phyloP scores from a whole-genome alignment of 2,329 filamentous ascomycete species.

The Fusarium keratoplasticum region DNA sequence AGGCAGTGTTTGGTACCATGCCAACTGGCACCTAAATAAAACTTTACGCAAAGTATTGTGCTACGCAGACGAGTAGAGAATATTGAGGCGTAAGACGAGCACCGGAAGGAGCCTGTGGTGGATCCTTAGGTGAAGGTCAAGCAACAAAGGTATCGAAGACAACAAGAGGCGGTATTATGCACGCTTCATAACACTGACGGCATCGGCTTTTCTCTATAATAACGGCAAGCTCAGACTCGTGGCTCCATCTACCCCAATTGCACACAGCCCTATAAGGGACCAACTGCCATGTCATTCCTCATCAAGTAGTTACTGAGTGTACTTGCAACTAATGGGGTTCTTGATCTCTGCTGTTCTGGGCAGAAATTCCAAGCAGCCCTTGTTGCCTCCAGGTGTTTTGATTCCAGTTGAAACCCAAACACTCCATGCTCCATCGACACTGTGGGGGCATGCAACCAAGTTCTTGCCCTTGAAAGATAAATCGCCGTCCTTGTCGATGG shows the following conservation, averaged over 20 bases:
- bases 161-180: neutral
- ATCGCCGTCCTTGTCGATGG: conserved; percentile 54
- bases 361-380: conserved; percentile 51
- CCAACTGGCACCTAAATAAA: neutral
- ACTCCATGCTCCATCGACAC: conserved; percentile 59
- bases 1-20: neutral
- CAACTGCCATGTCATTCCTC: neutral
- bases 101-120: neutral
- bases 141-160: neutral
- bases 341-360: conserved; percentile 42
- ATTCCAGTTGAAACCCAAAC: conserved; percentile 49
- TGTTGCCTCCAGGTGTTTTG: conserved; percentile 48
- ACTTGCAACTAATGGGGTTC: conserved; percentile 49
- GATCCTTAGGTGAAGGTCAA: neutral
- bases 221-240: neutral
- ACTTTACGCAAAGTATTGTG: neutral
- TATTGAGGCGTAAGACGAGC: neutral
- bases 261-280: neutral
- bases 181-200: neutral
- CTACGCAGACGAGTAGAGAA: neutral
- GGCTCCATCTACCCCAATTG: neutral
- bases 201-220: neutral
- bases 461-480: conserved; percentile 58
- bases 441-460: conserved; percentile 49
- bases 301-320: conserved; percentile 21